Conservation (phyloP, 768 basidiomycete genomes). For the Leccinellum luteum region DNA sequence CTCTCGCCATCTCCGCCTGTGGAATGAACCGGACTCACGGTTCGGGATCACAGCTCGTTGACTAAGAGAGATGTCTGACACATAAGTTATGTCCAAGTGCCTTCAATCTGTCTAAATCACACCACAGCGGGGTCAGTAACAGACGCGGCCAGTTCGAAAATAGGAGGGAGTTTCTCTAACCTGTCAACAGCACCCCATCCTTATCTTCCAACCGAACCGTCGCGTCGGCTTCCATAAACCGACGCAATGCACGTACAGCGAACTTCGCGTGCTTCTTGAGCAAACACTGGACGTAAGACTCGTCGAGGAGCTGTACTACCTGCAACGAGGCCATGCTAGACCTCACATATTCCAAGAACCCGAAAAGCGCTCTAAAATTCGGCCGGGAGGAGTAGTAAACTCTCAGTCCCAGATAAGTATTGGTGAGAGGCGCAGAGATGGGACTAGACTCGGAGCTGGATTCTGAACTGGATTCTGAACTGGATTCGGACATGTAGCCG, state of each 20-base stretch:
- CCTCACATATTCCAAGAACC: slow-evolving; percentile 8
- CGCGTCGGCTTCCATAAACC: background rate
- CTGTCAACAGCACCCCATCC: slow-evolving; percentile 20
- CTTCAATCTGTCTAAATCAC: slow-evolving; percentile 16
- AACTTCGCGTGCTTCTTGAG: slow-evolving; percentile 15
- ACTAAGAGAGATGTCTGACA: background rate
- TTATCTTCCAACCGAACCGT: slow-evolving; percentile 25
- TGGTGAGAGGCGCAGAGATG: background rate
- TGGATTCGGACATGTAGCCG: background rate
- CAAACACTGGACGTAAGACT: slow-evolving; percentile 14
- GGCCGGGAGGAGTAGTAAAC: background rate
- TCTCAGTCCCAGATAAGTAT: background rate
- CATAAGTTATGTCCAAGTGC: background rate
- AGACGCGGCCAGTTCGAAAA: background rate
- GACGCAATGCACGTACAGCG: slow-evolving; percentile 7
- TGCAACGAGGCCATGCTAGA: slow-evolving; percentile 15
- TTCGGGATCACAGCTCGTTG: background rate
- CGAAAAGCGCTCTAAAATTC: slow-evolving; percentile 12
- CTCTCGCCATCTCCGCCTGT: too few relatives aligned
- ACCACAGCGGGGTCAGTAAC: background rate
- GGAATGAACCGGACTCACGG: background rate
- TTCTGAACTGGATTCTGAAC: too few relatives aligned
- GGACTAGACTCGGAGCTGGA: too few relatives aligned
- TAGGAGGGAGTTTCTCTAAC: slow-evolving; percentile 6
- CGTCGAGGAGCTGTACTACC: slow-evolving; percentile 20